Base-by-base conservation (phyloP, 345 rosid genomes). In the Stellera chamaejasme region DNA sequence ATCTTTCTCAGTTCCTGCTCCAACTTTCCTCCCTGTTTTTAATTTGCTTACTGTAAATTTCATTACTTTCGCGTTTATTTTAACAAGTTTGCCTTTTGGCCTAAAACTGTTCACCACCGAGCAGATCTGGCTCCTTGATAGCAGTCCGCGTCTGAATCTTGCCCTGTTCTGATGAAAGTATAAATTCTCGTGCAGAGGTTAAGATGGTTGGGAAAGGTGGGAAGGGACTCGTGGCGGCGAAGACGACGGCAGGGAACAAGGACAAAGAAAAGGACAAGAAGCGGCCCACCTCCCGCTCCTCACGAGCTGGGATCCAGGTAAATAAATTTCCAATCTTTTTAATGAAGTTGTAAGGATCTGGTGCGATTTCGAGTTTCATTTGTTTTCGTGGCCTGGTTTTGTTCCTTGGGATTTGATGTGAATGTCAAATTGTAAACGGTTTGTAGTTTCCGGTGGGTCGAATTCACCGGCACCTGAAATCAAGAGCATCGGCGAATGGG, bases 281-380 rank as follows among this genome's bases (percentile, higher is more conserved):
- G 82, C 75, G 78, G 49, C 81, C 96, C 2, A 58, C 74, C 59
- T 84, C 97, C 59, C 83, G 97, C 42, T 90, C 97, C 26, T 70
- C 97, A 56, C 97, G 97, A 53, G 96, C 97, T 4, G 97, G 97
- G 7, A 87, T 90, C 56, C 96, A 87, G 91, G 97, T 90, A 13
- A 50, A 11, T 12, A 25, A 9, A 13, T 3, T 13, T 3, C 11
- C 13, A 25, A 0, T 4, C 43, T 11, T 41, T 32, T 14, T 51
- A 7, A 19, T 19, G 1, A 19, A 19, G 23, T 19, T 19, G 23
- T 19, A 19, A 19, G 23, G 23, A 19, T 19, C 23, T 19, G 23
- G 23, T 19, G 23, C 1, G 23, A 19, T 19, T 19, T 19, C 23
- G 23, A 19, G 23, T 19, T 19, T 19, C 9, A 5, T 32, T 8